Evolutionary conservation across 1,284 basidiomycete species (phyloP).

Genomic region (Pseudozyma tsukubaensis): DNA sequence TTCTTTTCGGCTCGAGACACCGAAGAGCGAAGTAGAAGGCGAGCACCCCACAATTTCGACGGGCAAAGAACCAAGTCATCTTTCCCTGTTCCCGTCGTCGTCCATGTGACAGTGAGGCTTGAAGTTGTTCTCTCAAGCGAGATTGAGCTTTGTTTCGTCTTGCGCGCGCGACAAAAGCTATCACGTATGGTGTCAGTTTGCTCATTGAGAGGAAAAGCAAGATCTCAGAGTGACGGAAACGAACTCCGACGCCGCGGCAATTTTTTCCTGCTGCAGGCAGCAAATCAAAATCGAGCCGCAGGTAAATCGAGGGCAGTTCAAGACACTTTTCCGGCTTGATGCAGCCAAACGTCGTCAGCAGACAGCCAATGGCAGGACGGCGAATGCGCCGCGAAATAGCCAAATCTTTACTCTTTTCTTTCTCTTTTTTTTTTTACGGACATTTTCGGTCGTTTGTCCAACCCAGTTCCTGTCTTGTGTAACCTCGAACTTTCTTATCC

Average conservation of each 20-base stretch:
- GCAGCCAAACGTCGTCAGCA: background rate
- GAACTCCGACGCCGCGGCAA: conserved; percentile 1
- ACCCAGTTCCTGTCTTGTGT: background rate
- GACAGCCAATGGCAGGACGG: background rate
- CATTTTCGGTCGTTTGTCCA: background rate
- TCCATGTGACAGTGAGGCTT: background rate
- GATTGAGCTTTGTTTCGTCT: background rate
- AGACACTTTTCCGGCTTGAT: background rate
- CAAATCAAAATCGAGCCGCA: background rate
- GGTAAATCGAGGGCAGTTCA: background rate
- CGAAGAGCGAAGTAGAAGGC: no score
- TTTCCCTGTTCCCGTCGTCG: no score
- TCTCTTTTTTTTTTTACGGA: no score
- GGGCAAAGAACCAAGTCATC: no score
- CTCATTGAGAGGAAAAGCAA: no score
- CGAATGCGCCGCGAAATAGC: background rate
- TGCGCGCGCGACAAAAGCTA: background rate
- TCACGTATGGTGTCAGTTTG: no score
- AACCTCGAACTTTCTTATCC: no score
- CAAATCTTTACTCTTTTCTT: no score
- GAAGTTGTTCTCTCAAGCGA: background rate
- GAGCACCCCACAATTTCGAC: no score
- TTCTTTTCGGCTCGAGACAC: no score
- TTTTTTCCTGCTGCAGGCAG: background rate
- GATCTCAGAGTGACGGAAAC: background rate